These are phyloP conservation scores for Lasiodiplodia sp. DNA, from an alignment of 2,329 filamentous ascomycete species.

Conservation along the genomic window DNA sequence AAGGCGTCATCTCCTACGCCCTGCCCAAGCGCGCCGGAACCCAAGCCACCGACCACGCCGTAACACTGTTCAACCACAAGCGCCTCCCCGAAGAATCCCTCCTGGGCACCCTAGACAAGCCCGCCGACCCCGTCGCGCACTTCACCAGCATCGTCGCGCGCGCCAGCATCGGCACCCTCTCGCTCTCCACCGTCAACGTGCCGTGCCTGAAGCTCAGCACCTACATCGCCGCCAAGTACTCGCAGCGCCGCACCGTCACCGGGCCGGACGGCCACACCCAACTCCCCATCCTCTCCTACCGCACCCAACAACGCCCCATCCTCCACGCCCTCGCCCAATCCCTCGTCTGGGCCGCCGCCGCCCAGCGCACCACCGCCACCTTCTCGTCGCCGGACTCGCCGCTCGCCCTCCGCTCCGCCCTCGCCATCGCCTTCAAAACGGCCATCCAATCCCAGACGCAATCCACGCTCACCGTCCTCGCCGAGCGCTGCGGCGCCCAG, in stretches of 20 bases:
- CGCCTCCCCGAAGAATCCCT: constrained; percentile 38
- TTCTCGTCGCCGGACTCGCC: not conserved
- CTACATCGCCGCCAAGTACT: constrained; percentile 11
- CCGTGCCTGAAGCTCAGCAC: constrained; percentile 23
- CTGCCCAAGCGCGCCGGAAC: constrained; percentile 41
- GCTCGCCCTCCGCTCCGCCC: not conserved
- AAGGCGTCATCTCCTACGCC: constrained; percentile 39
- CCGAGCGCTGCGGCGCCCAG: constrained; percentile 15
- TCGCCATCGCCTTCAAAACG: constrained; percentile 3
- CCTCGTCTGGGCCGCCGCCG: constrained; percentile 3
- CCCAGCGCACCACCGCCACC: not conserved
- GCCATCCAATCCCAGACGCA: not conserved
- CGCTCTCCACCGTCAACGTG: constrained; percentile 23
- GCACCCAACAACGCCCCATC: not conserved
- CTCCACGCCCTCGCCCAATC: constrained; percentile 4
- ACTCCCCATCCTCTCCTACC: not conserved
- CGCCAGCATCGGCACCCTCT: constrained; percentile 27
- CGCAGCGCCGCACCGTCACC: not conserved
- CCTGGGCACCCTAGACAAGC: constrained; percentile 36
- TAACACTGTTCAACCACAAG: constrained; percentile 47
- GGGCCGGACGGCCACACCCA: not conserved
- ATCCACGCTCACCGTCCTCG: not conserved
- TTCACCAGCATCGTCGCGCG: constrained; percentile 36
- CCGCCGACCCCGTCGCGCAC: constrained; percentile 34
- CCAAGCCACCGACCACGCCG: constrained; percentile 41